These are phyloP conservation scores for Sisymbrium irio DNA, from an alignment of 345 rosid genomes.

Conservation along the genomic window DNA sequence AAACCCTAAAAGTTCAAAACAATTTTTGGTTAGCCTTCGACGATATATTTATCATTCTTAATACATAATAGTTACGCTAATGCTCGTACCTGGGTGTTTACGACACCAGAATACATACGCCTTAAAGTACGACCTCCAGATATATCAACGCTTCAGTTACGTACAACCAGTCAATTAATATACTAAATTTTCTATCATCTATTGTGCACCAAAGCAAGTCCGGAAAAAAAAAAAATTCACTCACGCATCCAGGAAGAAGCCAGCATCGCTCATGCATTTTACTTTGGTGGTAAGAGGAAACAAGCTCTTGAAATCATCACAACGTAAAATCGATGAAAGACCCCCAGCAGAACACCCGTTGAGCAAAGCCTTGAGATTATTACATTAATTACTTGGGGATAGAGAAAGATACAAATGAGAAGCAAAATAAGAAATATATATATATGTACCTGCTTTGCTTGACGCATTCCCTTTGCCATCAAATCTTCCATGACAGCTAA, in stretches of 20 bases:
- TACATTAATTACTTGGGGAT: too few species aligned
- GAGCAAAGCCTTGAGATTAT: conserved; percentile 32
- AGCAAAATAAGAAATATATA: too few species aligned
- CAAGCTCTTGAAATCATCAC: conserved; percentile 53
- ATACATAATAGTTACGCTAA: neutral
- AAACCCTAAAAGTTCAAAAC: conserved; percentile 17
- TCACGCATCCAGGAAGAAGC: conserved; percentile 87
- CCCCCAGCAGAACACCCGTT: conserved; percentile 97
- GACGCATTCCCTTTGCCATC: too few species aligned
- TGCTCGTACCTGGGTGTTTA: conserved; percentile 60
- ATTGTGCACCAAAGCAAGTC: neutral
- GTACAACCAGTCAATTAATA: neutral
- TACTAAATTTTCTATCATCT: neutral
- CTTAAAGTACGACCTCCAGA: conserved; percentile 74
- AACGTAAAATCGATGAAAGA: conserved; percentile 61
- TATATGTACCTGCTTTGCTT: too few species aligned
- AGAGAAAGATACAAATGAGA: too few species aligned
- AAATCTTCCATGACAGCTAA: too few species aligned
- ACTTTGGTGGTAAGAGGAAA: conserved; percentile 62
- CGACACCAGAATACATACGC: conserved; percentile 65
- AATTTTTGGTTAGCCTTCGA: neutral
- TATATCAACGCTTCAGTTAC: conserved; percentile 60
- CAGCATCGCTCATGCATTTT: conserved; percentile 95
- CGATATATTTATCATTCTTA: neutral
- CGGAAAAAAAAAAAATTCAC: conserved; percentile 31